Conservation (phyloP, 305 asterid species). For the Solanum chacoense region DNA sequence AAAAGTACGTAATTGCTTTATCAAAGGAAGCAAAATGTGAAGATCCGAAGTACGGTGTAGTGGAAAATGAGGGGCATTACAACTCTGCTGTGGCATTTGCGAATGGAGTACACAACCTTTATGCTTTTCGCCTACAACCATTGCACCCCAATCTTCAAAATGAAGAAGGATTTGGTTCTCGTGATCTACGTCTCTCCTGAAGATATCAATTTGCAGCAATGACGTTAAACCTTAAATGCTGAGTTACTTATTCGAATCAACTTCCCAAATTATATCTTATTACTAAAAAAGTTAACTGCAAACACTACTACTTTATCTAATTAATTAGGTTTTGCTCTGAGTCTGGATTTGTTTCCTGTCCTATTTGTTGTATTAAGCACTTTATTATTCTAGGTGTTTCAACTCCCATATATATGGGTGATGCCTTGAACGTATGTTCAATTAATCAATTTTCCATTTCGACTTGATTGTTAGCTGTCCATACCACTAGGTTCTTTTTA, state of each 20-base stretch:
- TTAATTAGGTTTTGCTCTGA: neutral
- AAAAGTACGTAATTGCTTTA: neutral
- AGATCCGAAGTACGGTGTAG: conserved; percentile 17
- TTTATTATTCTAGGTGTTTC: neutral
- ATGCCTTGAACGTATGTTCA: neutral
- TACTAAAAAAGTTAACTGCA: neutral
- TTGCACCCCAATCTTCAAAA: conserved; percentile 20
- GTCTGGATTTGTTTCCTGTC: neutral
- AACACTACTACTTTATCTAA: neutral
- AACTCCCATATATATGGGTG: neutral
- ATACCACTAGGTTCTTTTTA: neutral
- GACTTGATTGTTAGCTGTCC: neutral
- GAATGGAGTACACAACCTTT: conserved; percentile 20
- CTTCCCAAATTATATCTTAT: neutral
- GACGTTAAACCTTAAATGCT: neutral
- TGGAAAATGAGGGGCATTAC: conserved; percentile 17
- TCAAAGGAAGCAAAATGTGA: conserved; percentile 21
- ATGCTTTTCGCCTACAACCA: conserved; percentile 16
- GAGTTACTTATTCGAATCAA: neutral
- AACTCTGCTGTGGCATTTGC: conserved; percentile 14
- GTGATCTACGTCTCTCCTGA: conserved; percentile 12
- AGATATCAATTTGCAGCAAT: neutral
- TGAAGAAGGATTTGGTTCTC: neutral
- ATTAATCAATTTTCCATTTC: neutral
- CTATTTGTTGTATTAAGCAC: neutral